phyloP scores from a whole-genome alignment of 306 rosid species.

The Vigna radiata region DNA sequence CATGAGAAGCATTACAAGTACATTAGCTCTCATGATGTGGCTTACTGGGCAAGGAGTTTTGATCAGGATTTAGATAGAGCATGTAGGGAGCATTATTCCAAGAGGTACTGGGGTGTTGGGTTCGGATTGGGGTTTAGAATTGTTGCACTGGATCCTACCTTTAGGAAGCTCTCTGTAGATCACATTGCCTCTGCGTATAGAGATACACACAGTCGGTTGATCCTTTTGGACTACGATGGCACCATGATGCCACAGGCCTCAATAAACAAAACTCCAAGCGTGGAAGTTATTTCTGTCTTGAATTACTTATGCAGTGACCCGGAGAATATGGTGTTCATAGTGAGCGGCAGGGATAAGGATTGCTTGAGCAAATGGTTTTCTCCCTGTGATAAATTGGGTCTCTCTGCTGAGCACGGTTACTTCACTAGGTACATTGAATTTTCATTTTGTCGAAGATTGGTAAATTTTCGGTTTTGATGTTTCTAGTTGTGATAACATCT shows the following conservation, averaged over 20 bases:
- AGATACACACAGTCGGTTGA: slow-evolving; percentile 58
- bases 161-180: slow-evolving; percentile 62
- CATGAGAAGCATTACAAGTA: slow-evolving; percentile 84
- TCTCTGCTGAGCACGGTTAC: slow-evolving; percentile 82
- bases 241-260: slow-evolving; percentile 66
- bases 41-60: slow-evolving; percentile 75
- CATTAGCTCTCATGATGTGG: slow-evolving; percentile 76
- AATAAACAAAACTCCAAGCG: slow-evolving; percentile 60
- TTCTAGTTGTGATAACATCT: neutral
- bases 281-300: slow-evolving; percentile 60
- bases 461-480: neutral
- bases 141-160: slow-evolving; percentile 67
- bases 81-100: slow-evolving; percentile 59
- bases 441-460: neutral
- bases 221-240: slow-evolving; percentile 82
- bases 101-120: slow-evolving; percentile 69
- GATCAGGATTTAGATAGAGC: slow-evolving; percentile 78
- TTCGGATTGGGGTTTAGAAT: slow-evolving; percentile 66
- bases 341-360: slow-evolving; percentile 75
- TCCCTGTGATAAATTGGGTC: slow-evolving; percentile 65
- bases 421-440: slow-evolving; percentile 63
- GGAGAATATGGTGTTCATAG: slow-evolving; percentile 69
- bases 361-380: slow-evolving; percentile 72
- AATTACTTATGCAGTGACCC: slow-evolving; percentile 69
- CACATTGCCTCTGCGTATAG: slow-evolving; percentile 50